These are phyloP conservation scores for Talaromyces stipitatus DNA, from an alignment of 495 filamentous ascomycete species.

Conservation along the genomic window DNA sequence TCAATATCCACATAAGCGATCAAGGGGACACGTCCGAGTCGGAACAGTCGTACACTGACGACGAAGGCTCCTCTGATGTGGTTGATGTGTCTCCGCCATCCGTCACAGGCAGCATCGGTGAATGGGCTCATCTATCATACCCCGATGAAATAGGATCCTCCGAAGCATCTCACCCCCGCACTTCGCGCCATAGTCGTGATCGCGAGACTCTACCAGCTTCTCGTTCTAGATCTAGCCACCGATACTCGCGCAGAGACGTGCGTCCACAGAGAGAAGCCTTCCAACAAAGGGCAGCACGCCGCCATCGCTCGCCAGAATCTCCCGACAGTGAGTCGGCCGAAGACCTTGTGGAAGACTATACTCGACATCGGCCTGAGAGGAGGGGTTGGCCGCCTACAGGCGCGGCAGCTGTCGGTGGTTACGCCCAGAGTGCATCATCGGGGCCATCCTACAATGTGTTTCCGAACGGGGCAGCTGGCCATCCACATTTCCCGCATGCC, in stretches of 20 bases:
- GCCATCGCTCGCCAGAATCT: constrained; percentile 43
- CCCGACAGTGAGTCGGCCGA: constrained; percentile 50
- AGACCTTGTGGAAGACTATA: constrained; percentile 33
- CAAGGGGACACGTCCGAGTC: constrained; percentile 31
- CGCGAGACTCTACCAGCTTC: constrained; percentile 32
- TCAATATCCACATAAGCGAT: constrained; percentile 41
- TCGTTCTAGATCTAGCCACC: constrained; percentile 33
- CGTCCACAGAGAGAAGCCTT: constrained; percentile 28
- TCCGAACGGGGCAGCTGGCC: constrained; percentile 15
- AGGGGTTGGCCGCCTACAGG: constrained; percentile 28
- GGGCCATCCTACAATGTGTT: constrained; percentile 31
- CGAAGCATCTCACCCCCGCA: constrained; percentile 65
- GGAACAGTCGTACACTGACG: constrained; percentile 41
- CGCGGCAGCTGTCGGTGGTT: constrained; percentile 25
- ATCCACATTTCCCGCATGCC: constrained; percentile 15
- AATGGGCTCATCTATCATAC: constrained; percentile 43
- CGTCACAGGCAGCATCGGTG: constrained; percentile 42
- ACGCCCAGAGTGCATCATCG: constrained; percentile 41
- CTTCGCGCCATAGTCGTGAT: constrained; percentile 33
- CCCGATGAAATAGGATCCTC: constrained; percentile 68
- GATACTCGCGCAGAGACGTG: constrained; percentile 36
- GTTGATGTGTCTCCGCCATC: constrained; percentile 40
- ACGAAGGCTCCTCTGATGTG: constrained; percentile 49
- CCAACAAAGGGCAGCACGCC: constrained; percentile 28
- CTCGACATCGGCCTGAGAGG: constrained; percentile 27